Evolutionary conservation across 2,329 filamentous ascomycete species (phyloP).

Genomic region (Lecanoromycetidae sp.): DNA sequence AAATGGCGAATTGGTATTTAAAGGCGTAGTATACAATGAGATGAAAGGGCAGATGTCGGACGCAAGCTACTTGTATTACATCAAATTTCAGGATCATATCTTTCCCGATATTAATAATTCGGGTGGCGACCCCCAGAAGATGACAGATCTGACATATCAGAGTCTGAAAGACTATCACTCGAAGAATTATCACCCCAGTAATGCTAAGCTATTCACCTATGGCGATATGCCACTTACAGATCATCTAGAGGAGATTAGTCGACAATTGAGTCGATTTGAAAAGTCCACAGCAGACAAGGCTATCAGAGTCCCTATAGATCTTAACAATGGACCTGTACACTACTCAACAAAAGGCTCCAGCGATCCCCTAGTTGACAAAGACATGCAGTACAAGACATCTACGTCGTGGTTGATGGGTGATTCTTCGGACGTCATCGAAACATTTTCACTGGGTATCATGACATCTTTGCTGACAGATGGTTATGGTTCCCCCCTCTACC

Average conservation of each 20-base stretch:
- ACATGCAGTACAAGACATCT: conserved; percentile 87
- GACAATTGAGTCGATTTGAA: conserved; percentile 61
- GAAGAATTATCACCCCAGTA: conserved; percentile 93
- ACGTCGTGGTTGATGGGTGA: conserved; percentile 86
- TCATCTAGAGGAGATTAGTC: conserved; percentile 68
- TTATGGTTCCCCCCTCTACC: conserved; percentile 88
- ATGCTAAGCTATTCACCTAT: conserved; percentile 91
- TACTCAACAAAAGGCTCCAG: conserved; percentile 68
- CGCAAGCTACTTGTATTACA: conserved; percentile 90
- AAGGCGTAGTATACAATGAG: conserved; percentile 97
- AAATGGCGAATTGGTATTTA: conserved; percentile 71
- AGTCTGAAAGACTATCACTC: conserved; percentile 80
- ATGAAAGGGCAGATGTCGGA: conserved; percentile 99
- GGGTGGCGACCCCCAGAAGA: conserved; percentile 89
- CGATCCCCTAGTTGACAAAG: conserved; percentile 72
- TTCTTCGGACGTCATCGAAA: conserved; percentile 69
- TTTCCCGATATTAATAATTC: conserved; percentile 94
- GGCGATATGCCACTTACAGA: conserved; percentile 78
- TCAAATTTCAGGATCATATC: conserved; percentile 86
- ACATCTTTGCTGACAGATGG: conserved; percentile 81
- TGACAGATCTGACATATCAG: conserved; percentile 86
- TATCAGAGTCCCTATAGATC: conserved; percentile 62
- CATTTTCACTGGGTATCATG: conserved; percentile 72
- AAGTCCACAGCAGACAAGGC: conserved; percentile 57
- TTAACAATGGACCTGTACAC: conserved; percentile 53